phyloP scores from a whole-genome alignment of 768 basidiomycete species.

The Pisolithus marmoratus region DNA sequence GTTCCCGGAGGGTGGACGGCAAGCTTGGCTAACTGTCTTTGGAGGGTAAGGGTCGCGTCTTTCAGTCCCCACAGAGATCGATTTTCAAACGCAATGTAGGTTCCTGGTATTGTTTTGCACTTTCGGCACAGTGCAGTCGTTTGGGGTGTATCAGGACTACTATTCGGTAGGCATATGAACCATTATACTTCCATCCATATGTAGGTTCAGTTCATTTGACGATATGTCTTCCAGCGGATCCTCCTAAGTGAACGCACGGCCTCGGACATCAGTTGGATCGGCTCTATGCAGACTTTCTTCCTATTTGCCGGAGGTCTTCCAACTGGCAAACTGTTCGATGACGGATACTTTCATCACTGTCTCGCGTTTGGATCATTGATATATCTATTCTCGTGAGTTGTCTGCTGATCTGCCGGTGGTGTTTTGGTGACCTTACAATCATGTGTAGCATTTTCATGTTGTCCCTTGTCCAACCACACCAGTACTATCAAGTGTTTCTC shows the following conservation, averaged over 20 bases:
- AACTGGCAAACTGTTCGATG: constrained; percentile 42
- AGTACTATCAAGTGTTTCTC: constrained; percentile 50
- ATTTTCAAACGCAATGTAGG: constrained; percentile 17
- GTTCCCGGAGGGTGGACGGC: constrained; percentile 42
- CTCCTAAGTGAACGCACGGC: constrained; percentile 35
- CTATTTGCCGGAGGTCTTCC: constrained; percentile 41
- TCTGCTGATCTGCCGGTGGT: neutral
- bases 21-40: constrained; percentile 41
- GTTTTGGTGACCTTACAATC: too few species aligned
- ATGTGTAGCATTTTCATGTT: constrained; percentile 44
- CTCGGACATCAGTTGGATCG: constrained; percentile 46
- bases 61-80: neutral
- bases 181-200: neutral
- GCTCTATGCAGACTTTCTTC: constrained; percentile 45
- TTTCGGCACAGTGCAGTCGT: constrained; percentile 45
- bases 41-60: constrained; percentile 34
- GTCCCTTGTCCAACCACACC: constrained; percentile 40
- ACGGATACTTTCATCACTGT: constrained; percentile 44
- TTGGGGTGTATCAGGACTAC: constrained; percentile 47
- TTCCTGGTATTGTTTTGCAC: constrained; percentile 42
- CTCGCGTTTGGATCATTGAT: constrained; percentile 33
- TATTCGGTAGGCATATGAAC: constrained; percentile 32
- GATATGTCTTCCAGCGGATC: constrained; percentile 23
- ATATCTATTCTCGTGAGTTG: constrained; percentile 38
- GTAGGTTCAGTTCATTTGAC: neutral